These are phyloP conservation scores for Acacia acuminata DNA, from an alignment of 306 rosid species.

Conservation along the genomic window DNA sequence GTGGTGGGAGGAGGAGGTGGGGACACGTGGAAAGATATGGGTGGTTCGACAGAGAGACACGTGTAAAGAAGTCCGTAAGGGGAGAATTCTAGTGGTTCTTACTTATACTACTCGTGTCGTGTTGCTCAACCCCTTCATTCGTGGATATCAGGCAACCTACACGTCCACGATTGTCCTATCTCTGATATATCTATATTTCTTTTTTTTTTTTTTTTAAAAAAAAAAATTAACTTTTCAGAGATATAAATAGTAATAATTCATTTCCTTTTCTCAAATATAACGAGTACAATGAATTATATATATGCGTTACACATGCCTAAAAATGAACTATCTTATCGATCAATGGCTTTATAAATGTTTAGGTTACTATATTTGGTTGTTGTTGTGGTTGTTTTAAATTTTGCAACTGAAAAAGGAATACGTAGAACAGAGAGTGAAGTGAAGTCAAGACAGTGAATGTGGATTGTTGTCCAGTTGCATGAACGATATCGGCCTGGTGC, in stretches of 20 bases:
- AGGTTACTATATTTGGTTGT: too few relatives aligned
- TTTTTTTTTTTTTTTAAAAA: too few relatives aligned
- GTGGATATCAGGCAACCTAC: neutral
- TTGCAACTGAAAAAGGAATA: too few relatives aligned
- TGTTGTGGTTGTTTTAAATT: neutral
- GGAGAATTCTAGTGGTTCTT: constrained; percentile 11
- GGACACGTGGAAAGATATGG: neutral
- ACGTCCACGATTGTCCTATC: neutral
- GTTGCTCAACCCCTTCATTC: neutral
- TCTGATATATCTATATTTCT: neutral
- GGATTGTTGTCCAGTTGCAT: neutral
- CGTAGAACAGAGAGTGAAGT: neutral
- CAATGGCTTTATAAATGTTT: too few relatives aligned
- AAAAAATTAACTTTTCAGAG: neutral
- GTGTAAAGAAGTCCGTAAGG: neutral
- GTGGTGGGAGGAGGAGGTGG: neutral
- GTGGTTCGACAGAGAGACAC: neutral
- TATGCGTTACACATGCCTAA: neutral
- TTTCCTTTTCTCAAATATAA: too few relatives aligned
- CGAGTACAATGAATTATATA: too few relatives aligned
- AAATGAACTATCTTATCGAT: too few relatives aligned
- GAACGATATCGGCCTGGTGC: neutral
- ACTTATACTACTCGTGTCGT: neutral
- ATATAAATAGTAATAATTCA: too few relatives aligned
- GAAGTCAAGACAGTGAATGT: neutral